Base-by-base conservation (phyloP, 1,284 basidiomycete species). In the Sphaerobolus stellatus region DNA sequence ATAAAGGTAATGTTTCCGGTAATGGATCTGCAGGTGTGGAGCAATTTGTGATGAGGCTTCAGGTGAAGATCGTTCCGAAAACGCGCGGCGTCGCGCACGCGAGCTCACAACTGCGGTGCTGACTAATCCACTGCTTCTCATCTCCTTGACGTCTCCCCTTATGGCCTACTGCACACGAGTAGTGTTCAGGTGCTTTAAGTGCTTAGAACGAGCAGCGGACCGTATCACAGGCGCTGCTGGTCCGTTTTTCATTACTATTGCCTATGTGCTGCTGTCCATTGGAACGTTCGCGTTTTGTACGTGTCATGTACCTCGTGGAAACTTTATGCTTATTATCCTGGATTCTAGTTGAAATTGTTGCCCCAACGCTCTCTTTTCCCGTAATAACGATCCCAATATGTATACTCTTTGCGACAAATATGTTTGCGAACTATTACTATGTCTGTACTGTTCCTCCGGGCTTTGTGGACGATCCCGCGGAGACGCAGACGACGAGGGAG, bases 161-260 rank as follows among this genome's bases (percentile, higher is more conserved):
- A 56, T 56, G 54, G 25, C 54, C 11, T 36, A 24, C 20, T 83
- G 80, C 65, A 75, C 81, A 3, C 71, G 71, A 50, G 65, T 67
- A 24, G 90, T 97, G 48, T 96, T 96, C 64, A 79, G 83, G 50
- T 94, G 91, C 74, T 97, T 95, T 75, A 90, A 85, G 67, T 74
- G 78, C 22, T 71, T 96, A 28, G 94, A 98, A 72, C 73, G 83
- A 45, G 71, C 75, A 45, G 92, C 83, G 4, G 93, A 97, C 70
- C 78, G 80, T 64, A 61, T 96, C 38, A 97, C 93, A 0, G 93
- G 94, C 56, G 86, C 88, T 49, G 94, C 92, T 14, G 95, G 96
- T 0, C 94, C 94, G 0, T 81, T 90, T 62, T 98, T 98, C 69
- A 82, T 98, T 49, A 79, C 72, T 0, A 74, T 94, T 24, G 94